Conservation (phyloP, 192 early-diverging fungal genomes). For the Oehlia diaphana region DNA sequence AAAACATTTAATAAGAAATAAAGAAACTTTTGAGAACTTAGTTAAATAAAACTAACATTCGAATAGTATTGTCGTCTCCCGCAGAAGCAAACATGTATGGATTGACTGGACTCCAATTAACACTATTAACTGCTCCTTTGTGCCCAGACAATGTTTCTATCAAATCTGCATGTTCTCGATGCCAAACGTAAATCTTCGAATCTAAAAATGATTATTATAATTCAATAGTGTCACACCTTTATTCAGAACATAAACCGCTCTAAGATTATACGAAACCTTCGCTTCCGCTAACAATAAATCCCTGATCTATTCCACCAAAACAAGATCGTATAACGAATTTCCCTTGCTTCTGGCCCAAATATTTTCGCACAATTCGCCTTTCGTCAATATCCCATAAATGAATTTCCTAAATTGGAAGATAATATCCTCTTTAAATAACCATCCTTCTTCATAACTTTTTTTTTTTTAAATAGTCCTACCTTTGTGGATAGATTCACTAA, state of each 20-base stretch:
- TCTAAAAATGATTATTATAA: constrained; percentile 43
- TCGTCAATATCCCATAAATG: constrained; percentile 87
- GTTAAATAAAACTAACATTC: constrained; percentile 56
- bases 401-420: constrained; percentile 61
- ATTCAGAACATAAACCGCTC: constrained; percentile 9
- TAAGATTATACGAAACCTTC: constrained; percentile 57
- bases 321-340: constrained; percentile 88
- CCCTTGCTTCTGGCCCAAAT: constrained; percentile 81
- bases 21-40: background rate
- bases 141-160: constrained; percentile 75
- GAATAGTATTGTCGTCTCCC: constrained; percentile 80
- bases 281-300: constrained; percentile 90
- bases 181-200: constrained; percentile 76
- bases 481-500: constrained; percentile 45
- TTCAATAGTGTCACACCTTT: background rate
- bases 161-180: constrained; percentile 65
- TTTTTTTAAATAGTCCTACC: constrained; percentile 40
- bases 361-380: constrained; percentile 69
- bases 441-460: background rate
- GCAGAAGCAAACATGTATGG: constrained; percentile 77
- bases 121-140: constrained; percentile 64
- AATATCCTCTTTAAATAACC: background rate
- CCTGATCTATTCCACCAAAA: constrained; percentile 83
- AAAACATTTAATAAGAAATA: background rate
- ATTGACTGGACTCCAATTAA: constrained; percentile 68